These are phyloP conservation scores for Xanthoconium purpureum DNA, from an alignment of 768 basidiomycete genomes.

Conservation along the genomic window DNA sequence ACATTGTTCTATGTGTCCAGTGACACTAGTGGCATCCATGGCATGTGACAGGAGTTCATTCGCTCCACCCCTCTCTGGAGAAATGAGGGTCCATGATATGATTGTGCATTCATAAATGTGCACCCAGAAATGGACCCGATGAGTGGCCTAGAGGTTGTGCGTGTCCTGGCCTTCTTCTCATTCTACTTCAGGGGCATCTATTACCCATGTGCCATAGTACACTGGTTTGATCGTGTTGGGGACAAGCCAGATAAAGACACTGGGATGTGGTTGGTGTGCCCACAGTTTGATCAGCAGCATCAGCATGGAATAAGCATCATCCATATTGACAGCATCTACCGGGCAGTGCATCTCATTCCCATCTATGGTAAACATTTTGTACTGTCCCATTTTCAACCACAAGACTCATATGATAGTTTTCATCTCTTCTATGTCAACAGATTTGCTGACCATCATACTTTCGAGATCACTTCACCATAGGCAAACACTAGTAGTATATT, in stretches of 20 bases:
- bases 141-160: conserved; percentile 17
- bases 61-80: not conserved
- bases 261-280: conserved; percentile 30
- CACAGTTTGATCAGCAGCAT: not conserved
- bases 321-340: not conserved
- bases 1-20: not conserved
- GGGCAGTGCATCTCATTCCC: not conserved
- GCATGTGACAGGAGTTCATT: not conserved
- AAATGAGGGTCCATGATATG: not conserved
- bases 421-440: not conserved
- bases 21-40: not conserved
- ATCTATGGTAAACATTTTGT: not conserved
- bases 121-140: conserved; percentile 7
- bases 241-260: conserved; percentile 24
- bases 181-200: conserved; percentile 1
- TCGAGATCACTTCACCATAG: not conserved
- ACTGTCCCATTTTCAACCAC: not conserved
- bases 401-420: not conserved
- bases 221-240: conserved; percentile 19
- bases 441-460: not conserved
- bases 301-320: not conserved
- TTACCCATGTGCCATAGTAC: conserved; percentile 20
- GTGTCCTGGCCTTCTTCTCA: conserved; percentile 22
- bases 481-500: too few species aligned
- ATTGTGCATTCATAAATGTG: conserved; percentile 23